Conservation (phyloP, 305 asterid species). For the Plantago lanceolata region DNA sequence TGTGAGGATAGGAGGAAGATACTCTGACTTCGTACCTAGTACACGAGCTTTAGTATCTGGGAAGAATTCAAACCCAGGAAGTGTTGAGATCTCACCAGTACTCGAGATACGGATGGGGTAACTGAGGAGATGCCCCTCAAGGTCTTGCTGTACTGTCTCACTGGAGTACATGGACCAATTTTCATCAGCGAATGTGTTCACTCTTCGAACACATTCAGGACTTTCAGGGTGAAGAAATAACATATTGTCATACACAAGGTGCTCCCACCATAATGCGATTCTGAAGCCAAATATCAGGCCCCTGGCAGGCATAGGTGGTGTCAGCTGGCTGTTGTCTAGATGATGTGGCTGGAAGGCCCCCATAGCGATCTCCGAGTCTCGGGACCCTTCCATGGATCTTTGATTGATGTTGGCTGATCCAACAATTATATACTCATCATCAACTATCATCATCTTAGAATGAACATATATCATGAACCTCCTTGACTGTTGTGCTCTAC, state of each 20-base stretch:
- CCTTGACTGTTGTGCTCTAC: constrained; percentile 65
- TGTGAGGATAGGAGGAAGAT: constrained; percentile 30
- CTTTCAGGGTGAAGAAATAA: constrained; percentile 54
- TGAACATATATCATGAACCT: constrained; percentile 92
- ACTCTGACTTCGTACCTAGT: constrained; percentile 47
- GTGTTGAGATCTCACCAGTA: constrained; percentile 37
- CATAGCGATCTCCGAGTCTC: too few relatives aligned
- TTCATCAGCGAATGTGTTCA: constrained; percentile 47
- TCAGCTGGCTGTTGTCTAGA: too few relatives aligned
- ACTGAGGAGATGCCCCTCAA: constrained; percentile 60
- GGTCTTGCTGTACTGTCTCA: constrained; percentile 32
- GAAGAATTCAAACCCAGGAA: constrained; percentile 50
- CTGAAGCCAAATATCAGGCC: constrained; percentile 54
- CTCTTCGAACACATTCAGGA: constrained; percentile 38
- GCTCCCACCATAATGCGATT: constrained; percentile 69
- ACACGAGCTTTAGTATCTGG: constrained; percentile 73
- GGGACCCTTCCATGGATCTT: too few relatives aligned
- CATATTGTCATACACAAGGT: too few relatives aligned
- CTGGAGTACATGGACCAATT: constrained; percentile 49
- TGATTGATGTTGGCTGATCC: too few relatives aligned
- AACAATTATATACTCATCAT: too few relatives aligned
- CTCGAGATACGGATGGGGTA: constrained; percentile 47
- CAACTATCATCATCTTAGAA: constrained; percentile 71
- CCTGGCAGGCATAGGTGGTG: too few relatives aligned
- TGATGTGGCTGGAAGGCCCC: too few relatives aligned